Base-by-base conservation (phyloP, 2,329 filamentous ascomycete species). In the Penicillium aurantiogriseum region DNA sequence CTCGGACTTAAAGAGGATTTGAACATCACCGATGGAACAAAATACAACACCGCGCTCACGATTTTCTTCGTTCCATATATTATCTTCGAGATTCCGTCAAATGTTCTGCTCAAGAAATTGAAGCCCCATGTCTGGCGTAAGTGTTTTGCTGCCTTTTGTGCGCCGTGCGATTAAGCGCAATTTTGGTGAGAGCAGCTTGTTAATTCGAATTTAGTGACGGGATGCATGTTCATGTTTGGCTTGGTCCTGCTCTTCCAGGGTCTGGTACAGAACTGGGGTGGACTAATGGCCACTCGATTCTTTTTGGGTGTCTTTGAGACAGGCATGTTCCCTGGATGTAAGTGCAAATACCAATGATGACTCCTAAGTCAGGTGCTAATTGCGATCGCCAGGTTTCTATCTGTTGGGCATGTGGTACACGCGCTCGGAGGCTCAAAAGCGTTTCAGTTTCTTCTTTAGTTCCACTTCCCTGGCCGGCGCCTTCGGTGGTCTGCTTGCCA, bases 381-480 rank as follows among this genome's bases (percentile, higher is more conserved):
- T 13, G 13, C 7, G 7, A 33, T 17, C 11, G 11, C n/a, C 45
- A 76, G 73, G 73, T 45, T 78, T 79, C 65, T 83, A 92, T 69
- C 77, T 92, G 8, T 86, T 92, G 60, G 86, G 90, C 57, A 93
- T 93, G 87, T 77, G 75, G 92, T 99, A 97, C 68, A 87, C 88
- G 58, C 86, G 93, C 58, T 81, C 81, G 44, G 94, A 97, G 76
- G 91, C 92, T 2, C 93, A 97, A 76, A 91, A 91, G 69, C 87
- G 94, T 31, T 97, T 92, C 77, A 90, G 88, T 17, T 92, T 97
- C 80, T 97, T 97, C 81, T 97, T 97, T 80, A 87, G 85, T 68
- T 90, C 81, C 8, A 84, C 85, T 2, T 84, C 82, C 1, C 76
- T 85, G 1, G 84, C 85, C 2, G 84, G 85, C 45, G 84, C 85